Percentiles rank a stretch among this genome's conserved stretches.
phyloP scores from a whole-genome alignment of 2,329 filamentous ascomycete species.

The Passalora sequoiae region DNA sequence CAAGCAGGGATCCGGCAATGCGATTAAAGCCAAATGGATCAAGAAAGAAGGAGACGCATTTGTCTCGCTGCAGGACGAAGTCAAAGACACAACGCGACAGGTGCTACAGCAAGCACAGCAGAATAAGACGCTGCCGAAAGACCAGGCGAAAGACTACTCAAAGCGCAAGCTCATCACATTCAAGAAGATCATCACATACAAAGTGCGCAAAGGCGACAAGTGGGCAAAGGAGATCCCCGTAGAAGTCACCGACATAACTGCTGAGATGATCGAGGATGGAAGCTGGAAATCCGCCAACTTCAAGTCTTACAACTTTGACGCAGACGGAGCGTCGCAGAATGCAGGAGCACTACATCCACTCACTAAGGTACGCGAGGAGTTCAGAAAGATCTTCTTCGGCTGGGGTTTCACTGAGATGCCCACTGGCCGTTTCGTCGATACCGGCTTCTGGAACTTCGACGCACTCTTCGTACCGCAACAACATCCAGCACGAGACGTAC shows the following conservation, averaged over 20 bases:
- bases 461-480: slow-evolving; percentile 95
- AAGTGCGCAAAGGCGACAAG: slow-evolving; percentile 76
- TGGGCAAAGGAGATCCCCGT: slow-evolving; percentile 84
- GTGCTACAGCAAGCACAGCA: slow-evolving; percentile 69
- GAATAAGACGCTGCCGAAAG: slow-evolving; percentile 66
- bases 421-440: slow-evolving; percentile 81
- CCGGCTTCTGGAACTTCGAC: slow-evolving; percentile 99
- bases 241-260: slow-evolving; percentile 91
- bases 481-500: slow-evolving; percentile 92
- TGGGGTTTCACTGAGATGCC: slow-evolving; percentile 99
- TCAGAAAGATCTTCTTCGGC: slow-evolving; percentile 97
- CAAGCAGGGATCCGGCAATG: slow-evolving; percentile 88
- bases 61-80: slow-evolving; percentile 59
- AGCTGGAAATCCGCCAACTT: slow-evolving; percentile 90
- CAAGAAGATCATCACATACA: slow-evolving; percentile 81
- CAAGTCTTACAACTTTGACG: slow-evolving; percentile 78
- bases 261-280: slow-evolving; percentile 81
- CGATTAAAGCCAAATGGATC: slow-evolving; percentile 72
- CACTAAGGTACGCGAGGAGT: slow-evolving; percentile 93
- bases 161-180: slow-evolving; percentile 85
- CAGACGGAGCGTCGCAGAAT: slow-evolving; percentile 56
- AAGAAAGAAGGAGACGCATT: slow-evolving; percentile 57
- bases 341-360: slow-evolving; percentile 52
- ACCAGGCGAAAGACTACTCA: slow-evolving; percentile 73
- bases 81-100: slow-evolving; percentile 72